These are phyloP conservation scores for Paramecium tetraurelia DNA, from an alignment of 73 alveolate species.

Conservation along the genomic window DNA sequence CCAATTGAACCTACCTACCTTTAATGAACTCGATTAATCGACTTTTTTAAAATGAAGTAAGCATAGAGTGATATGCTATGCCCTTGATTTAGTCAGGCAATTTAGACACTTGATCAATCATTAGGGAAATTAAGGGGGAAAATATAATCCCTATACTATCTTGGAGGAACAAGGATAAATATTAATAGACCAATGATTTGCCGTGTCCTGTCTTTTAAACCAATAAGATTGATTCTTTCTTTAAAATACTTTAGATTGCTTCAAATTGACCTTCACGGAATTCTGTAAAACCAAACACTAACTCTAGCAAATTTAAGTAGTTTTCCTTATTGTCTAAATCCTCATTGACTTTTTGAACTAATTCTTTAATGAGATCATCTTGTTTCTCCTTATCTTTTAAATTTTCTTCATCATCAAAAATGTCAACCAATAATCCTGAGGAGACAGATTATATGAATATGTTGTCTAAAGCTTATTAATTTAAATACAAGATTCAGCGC, in stretches of 20 bases:
- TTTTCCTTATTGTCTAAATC: constrained; percentile 8
- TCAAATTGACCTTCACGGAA: constrained; percentile 50
- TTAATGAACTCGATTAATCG: constrained; percentile 74
- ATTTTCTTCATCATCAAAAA: neutral
- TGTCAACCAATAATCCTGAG: neutral
- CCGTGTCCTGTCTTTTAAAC: constrained; percentile 62
- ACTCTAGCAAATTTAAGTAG: neutral
- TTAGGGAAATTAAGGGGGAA: constrained; percentile 90
- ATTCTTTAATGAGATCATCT: neutral
- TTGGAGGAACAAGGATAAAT: neutral
- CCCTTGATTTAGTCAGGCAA: constrained; percentile 87
- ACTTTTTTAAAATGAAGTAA: constrained; percentile 73
- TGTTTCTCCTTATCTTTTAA: neutral
- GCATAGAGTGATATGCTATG: constrained; percentile 86
- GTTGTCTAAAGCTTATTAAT: neutral
- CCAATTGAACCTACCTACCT: constrained; percentile 74
- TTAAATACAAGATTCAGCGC: neutral
- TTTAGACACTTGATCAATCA: constrained; percentile 86
- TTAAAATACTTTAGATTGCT: constrained; percentile 36
- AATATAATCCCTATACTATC: constrained; percentile 74
- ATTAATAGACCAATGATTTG: constrained; percentile 50
- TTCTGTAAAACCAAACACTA: constrained; percentile 34
- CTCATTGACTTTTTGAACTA: neutral
- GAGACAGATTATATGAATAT: constrained; percentile 33
- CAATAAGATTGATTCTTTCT: constrained; percentile 23